Evolutionary conservation across 352 stramenopile species (phyloP).

Genomic region (Pythium sukuiense): DNA sequence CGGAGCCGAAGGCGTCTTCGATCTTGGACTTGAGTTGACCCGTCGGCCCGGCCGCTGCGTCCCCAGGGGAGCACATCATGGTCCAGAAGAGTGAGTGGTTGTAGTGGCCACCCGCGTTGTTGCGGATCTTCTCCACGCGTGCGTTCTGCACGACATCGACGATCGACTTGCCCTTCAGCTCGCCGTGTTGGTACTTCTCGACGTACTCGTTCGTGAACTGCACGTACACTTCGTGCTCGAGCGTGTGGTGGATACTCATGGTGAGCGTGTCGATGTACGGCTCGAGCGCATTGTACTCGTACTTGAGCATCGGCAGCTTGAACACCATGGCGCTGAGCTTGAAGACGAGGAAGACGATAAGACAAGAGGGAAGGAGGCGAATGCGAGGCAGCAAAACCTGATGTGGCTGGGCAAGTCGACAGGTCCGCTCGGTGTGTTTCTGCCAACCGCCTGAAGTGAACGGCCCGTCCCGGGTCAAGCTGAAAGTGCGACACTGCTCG

Average conservation of each 20-base stretch:
- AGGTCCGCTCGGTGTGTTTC: not conserved
- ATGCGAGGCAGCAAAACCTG: not conserved
- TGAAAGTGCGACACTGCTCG: not conserved
- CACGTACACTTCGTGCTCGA: slow-evolving; percentile 50
- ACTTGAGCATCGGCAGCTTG: slow-evolving; percentile 45
- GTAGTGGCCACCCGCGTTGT: slow-evolving; percentile 36
- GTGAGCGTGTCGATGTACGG: slow-evolving; percentile 55
- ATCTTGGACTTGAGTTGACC: slow-evolving; percentile 48
- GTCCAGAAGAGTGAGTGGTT: slow-evolving; percentile 34
- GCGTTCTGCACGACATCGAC: slow-evolving; percentile 34
- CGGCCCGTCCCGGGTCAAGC: not conserved
- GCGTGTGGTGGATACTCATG: slow-evolving; percentile 56
- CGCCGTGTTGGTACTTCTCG: slow-evolving; percentile 36
- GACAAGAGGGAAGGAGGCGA: not conserved
- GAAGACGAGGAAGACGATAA: not conserved
- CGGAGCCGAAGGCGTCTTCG: slow-evolving; percentile 38
- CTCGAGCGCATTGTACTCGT: slow-evolving; percentile 55
- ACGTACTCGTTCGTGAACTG: slow-evolving; percentile 40
- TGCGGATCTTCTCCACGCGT: slow-evolving; percentile 30
- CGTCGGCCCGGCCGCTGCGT: slow-evolving; percentile 11
- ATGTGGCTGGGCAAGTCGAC: not conserved
- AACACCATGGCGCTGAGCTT: slow-evolving; percentile 29
- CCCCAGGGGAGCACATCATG: slow-evolving; percentile 31
- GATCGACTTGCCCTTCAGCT: slow-evolving; percentile 37
- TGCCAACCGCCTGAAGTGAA: not conserved